Conservation (phyloP, 177 flowering plant genomes). For the Vitis hybrid region DNA sequence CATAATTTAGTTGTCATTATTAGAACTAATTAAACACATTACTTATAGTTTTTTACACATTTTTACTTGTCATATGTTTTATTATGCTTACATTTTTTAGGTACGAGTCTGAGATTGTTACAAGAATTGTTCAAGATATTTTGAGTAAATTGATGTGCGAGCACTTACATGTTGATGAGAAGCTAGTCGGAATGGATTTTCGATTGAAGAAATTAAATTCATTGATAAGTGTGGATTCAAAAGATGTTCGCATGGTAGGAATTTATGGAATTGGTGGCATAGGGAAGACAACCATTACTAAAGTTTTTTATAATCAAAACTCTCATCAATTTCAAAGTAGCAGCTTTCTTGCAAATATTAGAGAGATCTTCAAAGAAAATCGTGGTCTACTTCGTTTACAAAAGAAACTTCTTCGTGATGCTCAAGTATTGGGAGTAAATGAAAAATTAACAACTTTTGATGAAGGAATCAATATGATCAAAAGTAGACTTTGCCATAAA, state of each 20-base stretch:
- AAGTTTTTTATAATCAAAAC: background rate
- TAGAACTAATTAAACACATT: too few species aligned
- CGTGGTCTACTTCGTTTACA: background rate
- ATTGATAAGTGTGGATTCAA: background rate
- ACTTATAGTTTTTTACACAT: too few species aligned
- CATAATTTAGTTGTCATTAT: too few species aligned
- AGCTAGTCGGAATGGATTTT: too few species aligned
- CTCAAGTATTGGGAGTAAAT: background rate
- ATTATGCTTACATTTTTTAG: too few species aligned
- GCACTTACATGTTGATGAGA: too few species aligned
- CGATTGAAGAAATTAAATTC: too few species aligned
- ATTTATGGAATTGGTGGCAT: background rate
- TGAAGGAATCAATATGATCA: background rate
- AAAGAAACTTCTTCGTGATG: background rate
- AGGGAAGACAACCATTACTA: background rate
- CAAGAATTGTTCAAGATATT: too few species aligned
- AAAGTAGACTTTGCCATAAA: background rate
- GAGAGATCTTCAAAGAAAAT: background rate
- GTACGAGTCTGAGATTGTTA: too few species aligned
- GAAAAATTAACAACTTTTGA: background rate
- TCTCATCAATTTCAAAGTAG: background rate
- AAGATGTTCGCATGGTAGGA: background rate
- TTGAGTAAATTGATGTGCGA: too few species aligned
- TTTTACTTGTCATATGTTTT: too few species aligned
- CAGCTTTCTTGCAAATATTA: background rate